These are phyloP conservation scores for Saccharomyces hybrid DNA, from an alignment of 1,139 yeast genomes.

Conservation along the genomic window DNA sequence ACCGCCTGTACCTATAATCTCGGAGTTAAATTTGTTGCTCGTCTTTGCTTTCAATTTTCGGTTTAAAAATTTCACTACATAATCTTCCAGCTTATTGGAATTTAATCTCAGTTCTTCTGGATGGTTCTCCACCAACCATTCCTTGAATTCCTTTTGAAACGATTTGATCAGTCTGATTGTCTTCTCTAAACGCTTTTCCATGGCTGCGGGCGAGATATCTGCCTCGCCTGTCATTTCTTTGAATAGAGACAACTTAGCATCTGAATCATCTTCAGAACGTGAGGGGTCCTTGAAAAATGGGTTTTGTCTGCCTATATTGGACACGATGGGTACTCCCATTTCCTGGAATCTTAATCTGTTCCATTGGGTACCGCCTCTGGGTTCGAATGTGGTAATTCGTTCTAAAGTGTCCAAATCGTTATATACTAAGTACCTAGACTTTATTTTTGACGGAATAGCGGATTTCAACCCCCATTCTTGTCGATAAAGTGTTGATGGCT, in stretches of 20 bases:
- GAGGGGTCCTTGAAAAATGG: slow-evolving; percentile 32
- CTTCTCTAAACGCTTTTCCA: slow-evolving; percentile 14
- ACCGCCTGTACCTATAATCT: slow-evolving; percentile 64
- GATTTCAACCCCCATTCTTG: slow-evolving; percentile 62
- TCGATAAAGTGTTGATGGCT: slow-evolving; percentile 46
- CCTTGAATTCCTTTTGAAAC: slow-evolving; percentile 33
- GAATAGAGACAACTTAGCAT: slow-evolving; percentile 7
- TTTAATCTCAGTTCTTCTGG: slow-evolving; percentile 33
- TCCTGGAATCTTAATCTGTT: slow-evolving; percentile 48
- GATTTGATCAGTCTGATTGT: slow-evolving; percentile 12
- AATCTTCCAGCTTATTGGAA: slow-evolving; percentile 31
- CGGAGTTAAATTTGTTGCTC: slow-evolving; percentile 12
- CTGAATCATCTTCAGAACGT: slow-evolving; percentile 14
- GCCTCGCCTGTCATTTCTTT: neutral
- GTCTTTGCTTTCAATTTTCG: slow-evolving; percentile 14
- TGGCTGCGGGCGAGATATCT: slow-evolving; percentile 7
- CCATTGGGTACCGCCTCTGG: slow-evolving; percentile 41
- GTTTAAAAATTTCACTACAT: slow-evolving; percentile 35
- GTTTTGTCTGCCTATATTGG: slow-evolving; percentile 29
- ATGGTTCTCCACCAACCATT: slow-evolving; percentile 36
- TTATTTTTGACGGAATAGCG: slow-evolving; percentile 45
- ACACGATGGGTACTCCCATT: slow-evolving; percentile 34
- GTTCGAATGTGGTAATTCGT: slow-evolving; percentile 46
- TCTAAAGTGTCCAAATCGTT: slow-evolving; percentile 47
- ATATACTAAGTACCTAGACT: slow-evolving; percentile 42